Evolutionary conservation across 805 yeast genomes (phyloP), one percentile per base, ranked within the genome.

Genomic region (Cyberlindnera xylosilytica): DNA sequence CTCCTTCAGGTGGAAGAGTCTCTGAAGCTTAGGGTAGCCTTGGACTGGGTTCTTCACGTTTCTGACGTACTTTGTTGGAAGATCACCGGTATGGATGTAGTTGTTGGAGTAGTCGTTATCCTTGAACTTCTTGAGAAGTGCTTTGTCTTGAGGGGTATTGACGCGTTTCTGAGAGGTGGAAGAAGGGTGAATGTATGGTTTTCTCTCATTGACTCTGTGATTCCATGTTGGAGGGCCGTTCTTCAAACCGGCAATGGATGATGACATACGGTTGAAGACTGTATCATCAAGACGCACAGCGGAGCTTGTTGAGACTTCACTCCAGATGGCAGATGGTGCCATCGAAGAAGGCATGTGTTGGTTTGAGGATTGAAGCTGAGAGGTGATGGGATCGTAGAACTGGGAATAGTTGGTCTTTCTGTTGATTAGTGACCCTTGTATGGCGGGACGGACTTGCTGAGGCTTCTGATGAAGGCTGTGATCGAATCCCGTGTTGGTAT

Each of bases 11-110:
- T 73, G 72, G 49, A 83, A 81, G 26, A 90, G 64, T 51, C 70
- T 73, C 51, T 82, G 86, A 15, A 90, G 68, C 57, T 86, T 86
- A 2, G 97, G 97, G 51, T 90, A 90, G 2, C 97, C 97, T 40
- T 78, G 83, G 1, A 83, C 77, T 1, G 90, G 82, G 42, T 78
- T 74, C 26, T 69, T 66, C 1, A 78, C 69, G 60, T 90, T 90
- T 40, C 83, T 70, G 19, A 90, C 78, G 53, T 73, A 78, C 19
- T 65, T 67, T 35, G 78, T 80, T 1, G 96, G 95, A 4, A 76
- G 61, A 6, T 68, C 64, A 0, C 81, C 83, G 0, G 82, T 67
- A 52, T 81, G 86, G 28, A 88, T 65, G 54, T 77, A 83, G 50
- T 80, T 68, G 50, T 84, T 80, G 2, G 89, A 71, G 56, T 82